Base-by-base conservation (phyloP, 306 rosid species). In the Pyrus communis region DNA sequence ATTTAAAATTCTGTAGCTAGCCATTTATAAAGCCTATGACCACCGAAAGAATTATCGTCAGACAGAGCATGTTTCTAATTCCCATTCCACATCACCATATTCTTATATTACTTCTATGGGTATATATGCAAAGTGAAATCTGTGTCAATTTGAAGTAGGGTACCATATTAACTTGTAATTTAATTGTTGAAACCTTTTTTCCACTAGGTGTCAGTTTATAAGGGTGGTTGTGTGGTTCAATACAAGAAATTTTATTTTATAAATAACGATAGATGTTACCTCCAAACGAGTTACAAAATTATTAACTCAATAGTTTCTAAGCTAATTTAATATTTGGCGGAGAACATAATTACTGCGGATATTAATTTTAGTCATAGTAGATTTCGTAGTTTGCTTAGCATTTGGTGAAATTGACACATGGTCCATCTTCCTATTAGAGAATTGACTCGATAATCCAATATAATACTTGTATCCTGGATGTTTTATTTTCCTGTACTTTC, bases 401-500 rank as follows among this genome's bases (percentile, higher is more conserved):
- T 67, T 9, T 46, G 33, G 33, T 23, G 31, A 69, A 52, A 69
- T 69, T 15, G 2, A 27, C 0, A 15, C 11, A 27, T 52, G 71
- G 15, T 18, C 71, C 72, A 30, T 70, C 79, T 84, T 64, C 46
- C 58, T 79, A 45, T 45, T 43, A n/a, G n/a, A 79, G 77, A 82
- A 59, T 74, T 62, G 19, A 31, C 40, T 19, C 1, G 43, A 71
- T 74, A 67, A 62, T 81, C 78, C 81, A 65, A 70, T 84, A 33
- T 69, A 79, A 35, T 73, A 73, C 73, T 40, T 57, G 81, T 25
- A 35, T 35, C 27, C 2, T 12, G 30, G 77, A 75, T 78, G 25
- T 63, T 73, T 71, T 77, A 23, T 35, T 84, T 80, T 59, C 86
- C 85, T 83, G 76, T 80, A 85, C 91, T 82, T 77, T 77, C 83